Conservation (phyloP, 441 rosid genomes). For the Jatropha multifida region DNA sequence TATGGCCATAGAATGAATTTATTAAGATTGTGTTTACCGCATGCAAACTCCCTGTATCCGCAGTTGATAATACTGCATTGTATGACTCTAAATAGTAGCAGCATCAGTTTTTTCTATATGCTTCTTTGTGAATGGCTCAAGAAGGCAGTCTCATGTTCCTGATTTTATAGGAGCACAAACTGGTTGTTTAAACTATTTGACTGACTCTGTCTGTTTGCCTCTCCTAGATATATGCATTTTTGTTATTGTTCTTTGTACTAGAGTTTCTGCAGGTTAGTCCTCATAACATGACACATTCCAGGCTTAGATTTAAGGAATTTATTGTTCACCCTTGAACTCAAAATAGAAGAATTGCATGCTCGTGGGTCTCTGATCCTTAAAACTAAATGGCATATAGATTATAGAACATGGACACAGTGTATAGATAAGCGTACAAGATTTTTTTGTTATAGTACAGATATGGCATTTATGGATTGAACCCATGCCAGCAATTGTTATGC, state of each 20-base stretch:
- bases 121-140: not conserved
- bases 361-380: not conserved
- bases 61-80: not conserved
- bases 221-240: not conserved
- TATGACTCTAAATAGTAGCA: not conserved
- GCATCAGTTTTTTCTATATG: not conserved
- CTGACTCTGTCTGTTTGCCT: not conserved
- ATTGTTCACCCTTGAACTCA: not conserved
- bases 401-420: not conserved
- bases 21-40: not conserved
- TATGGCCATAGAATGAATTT: no score
- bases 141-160: not conserved
- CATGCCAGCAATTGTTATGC: conserved; percentile 12
- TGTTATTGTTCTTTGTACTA: not conserved
- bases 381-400: not conserved
- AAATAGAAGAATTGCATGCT: not conserved
- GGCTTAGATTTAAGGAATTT: not conserved
- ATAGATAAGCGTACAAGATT: not conserved
- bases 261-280: not conserved
- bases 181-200: not conserved
- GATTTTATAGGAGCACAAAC: not conserved
- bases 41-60: not conserved
- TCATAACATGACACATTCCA: not conserved
- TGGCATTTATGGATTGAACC: conserved; percentile 13
- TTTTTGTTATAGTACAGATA: not conserved